phyloP scores from a whole-genome alignment of 2,329 filamentous ascomycete species.

The Mariannaea sp. region DNA sequence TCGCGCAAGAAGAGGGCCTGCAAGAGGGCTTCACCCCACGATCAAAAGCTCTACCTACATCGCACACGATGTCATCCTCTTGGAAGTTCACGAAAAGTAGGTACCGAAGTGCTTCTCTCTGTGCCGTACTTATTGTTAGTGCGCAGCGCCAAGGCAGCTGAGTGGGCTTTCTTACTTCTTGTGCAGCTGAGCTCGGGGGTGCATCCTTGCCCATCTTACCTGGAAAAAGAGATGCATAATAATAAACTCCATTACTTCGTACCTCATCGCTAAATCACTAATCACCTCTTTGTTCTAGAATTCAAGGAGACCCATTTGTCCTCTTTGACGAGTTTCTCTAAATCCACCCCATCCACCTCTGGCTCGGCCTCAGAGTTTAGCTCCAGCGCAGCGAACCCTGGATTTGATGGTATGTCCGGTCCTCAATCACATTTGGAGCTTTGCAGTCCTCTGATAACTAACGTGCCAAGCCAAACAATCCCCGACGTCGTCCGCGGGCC shows the following conservation, averaged over 20 bases:
- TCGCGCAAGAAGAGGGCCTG: neutral
- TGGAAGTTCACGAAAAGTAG: neutral
- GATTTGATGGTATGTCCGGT: conserved; percentile 3
- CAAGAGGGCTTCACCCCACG: neutral
- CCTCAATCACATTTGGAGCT: neutral
- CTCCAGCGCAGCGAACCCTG: neutral
- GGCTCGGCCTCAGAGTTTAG: neutral
- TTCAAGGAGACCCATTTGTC: conserved; percentile 19
- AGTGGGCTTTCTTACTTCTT: neutral
- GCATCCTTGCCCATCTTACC: neutral
- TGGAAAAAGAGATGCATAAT: too few relatives aligned
- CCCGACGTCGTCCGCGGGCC: conserved; percentile 76
- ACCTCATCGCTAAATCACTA: neutral
- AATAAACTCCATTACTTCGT: too few relatives aligned
- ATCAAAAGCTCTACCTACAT: neutral
- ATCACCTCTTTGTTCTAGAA: neutral
- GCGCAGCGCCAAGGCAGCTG: neutral
- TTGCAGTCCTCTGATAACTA: neutral
- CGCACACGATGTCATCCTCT: neutral
- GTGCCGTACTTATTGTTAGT: too few relatives aligned
- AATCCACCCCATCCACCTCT: conserved; percentile 8
- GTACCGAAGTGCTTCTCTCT: neutral
- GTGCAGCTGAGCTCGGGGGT: neutral
- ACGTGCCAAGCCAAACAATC: neutral
- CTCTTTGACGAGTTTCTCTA: conserved; percentile 9